Percentiles rank a stretch among this genome's conserved stretches.
Conservation (phyloP, 1,284 basidiomycete species). For the Rhodotorula sp. region DNA sequence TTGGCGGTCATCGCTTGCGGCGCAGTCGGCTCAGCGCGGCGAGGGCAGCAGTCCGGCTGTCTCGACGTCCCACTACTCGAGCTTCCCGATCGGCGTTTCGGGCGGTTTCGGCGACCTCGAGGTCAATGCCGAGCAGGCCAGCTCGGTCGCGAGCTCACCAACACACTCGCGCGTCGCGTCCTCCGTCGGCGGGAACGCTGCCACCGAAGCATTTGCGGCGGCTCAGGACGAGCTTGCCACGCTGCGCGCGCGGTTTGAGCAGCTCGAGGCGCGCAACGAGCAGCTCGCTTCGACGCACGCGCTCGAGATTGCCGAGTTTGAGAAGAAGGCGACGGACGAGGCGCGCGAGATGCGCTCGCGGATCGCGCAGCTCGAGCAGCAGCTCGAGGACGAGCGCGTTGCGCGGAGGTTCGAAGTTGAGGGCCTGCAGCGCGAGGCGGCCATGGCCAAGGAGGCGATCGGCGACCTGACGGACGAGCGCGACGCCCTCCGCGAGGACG, state of each 20-base stretch:
- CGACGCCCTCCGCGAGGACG: constrained; percentile 45
- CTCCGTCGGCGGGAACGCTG: neutral
- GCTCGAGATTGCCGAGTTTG: constrained; percentile 38
- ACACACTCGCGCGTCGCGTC: neutral
- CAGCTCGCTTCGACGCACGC: constrained; percentile 33
- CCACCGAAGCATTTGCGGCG: neutral
- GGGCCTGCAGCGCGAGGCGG: constrained; percentile 38
- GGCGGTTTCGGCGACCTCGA: constrained; percentile 42
- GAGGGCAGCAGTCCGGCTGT: constrained; percentile 8
- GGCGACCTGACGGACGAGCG: constrained; percentile 44
- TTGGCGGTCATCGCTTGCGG: neutral
- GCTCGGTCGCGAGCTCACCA: neutral
- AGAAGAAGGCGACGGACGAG: constrained; percentile 35
- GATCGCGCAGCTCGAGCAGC: constrained; percentile 36
- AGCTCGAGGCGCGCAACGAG: constrained; percentile 22
- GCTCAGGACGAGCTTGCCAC: constrained; percentile 31
- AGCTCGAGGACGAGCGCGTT: constrained; percentile 33
- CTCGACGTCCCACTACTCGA: constrained; percentile 25
- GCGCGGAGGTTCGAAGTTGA: constrained; percentile 40
- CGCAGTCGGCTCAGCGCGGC: neutral
- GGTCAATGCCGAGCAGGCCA: constrained; percentile 14
- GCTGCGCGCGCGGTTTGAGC: constrained; percentile 35
- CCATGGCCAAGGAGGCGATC: constrained; percentile 40
- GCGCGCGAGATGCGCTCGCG: constrained; percentile 29
- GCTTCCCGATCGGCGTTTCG: constrained; percentile 35